Evolutionary conservation across 2,329 filamentous ascomycete species (phyloP).

Genomic region (Fusarium devonianum): DNA sequence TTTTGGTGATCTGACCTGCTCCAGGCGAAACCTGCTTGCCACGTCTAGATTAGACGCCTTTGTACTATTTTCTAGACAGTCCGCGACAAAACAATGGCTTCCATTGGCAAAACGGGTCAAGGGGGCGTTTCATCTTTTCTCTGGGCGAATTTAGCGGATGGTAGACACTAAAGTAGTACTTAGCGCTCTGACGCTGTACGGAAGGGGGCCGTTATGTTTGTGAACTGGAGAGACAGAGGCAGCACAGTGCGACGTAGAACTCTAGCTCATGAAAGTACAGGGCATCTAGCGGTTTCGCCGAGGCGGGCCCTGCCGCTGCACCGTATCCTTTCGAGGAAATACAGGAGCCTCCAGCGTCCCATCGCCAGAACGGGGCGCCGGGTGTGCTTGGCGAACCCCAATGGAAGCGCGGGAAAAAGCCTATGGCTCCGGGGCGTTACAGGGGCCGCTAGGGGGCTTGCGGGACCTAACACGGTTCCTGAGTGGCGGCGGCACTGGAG

Average conservation of each 20-base stretch:
- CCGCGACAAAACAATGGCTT: conserved; percentile 9
- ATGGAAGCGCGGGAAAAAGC: conserved; percentile 12
- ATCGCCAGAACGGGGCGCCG: conserved; percentile 23
- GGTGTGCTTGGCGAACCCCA: conserved; percentile 12
- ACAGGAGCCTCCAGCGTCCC: conserved; percentile 7
- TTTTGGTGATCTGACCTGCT: conserved; percentile 11
- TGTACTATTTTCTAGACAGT: conserved; percentile 3
- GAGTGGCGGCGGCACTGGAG: conserved; percentile 33
- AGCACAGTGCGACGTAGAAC: conserved; percentile 4
- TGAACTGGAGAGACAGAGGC: not conserved
- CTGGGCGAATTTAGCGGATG: conserved; percentile 7
- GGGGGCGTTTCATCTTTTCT: conserved; percentile 24
- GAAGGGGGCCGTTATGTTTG: not conserved
- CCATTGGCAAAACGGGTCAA: conserved; percentile 12
- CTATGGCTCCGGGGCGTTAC: conserved; percentile 3
- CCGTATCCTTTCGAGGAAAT: conserved; percentile 20
- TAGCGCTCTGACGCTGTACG: conserved; percentile 17
- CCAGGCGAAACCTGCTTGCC: conserved; percentile 20
- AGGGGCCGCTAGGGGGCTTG: conserved; percentile 25
- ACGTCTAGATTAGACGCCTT: not conserved
- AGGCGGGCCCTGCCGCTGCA: conserved; percentile 38
- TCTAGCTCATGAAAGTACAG: conserved; percentile 10
- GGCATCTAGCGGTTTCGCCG: conserved; percentile 19
- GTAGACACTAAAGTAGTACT: conserved; percentile 13
- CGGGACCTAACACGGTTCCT: conserved; percentile 20